A percentile compares a stretch with the other conserved stretches of the same genome.
Evolutionary conservation across 1,139 yeast species (phyloP).

Genomic region (Kodamaea sp.): DNA sequence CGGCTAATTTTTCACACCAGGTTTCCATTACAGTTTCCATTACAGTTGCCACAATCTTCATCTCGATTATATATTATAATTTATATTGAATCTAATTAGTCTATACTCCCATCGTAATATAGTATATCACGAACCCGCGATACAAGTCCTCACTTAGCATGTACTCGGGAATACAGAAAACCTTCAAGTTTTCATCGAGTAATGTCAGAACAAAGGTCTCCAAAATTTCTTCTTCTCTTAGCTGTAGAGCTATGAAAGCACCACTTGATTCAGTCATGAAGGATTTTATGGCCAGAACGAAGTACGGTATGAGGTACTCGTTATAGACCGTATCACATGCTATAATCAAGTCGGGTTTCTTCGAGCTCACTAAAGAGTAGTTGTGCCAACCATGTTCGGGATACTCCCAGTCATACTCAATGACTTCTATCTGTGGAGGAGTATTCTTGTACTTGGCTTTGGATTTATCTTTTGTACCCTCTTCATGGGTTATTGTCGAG

Average conservation of each 20-base stretch:
- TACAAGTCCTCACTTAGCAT: conserved; percentile 30
- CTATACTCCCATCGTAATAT: too few species aligned
- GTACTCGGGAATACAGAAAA: conserved; percentile 29
- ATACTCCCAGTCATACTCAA: conserved; percentile 69
- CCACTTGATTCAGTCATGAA: conserved; percentile 37
- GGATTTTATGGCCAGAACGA: conserved; percentile 43
- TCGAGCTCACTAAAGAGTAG: conserved; percentile 12
- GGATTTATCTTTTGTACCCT: conserved; percentile 3
- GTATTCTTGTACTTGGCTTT: conserved; percentile 1
- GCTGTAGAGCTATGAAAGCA: conserved; percentile 52
- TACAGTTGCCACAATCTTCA: too few species aligned
- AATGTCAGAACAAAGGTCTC: conserved; percentile 45
- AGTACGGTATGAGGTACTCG: conserved; percentile 56
- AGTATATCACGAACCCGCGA: conserved; percentile 50
- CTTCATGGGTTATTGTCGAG: conserved; percentile 10
- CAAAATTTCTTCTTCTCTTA: conserved; percentile 55
- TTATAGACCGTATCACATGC: conserved; percentile 77
- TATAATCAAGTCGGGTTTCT: conserved; percentile 47
- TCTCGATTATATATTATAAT: too few species aligned
- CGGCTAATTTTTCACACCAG: too few species aligned
- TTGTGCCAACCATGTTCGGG: conserved; percentile 33
- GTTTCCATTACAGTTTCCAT: too few species aligned
- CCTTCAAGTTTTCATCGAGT: conserved; percentile 16
- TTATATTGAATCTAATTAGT: too few species aligned
- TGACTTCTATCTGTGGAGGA: conserved; percentile 33